Percentiles rank a stretch among this genome's conserved stretches.
Evolutionary conservation across 257 asterid species (phyloP).

Genomic region (Nicotiana attenuata): DNA sequence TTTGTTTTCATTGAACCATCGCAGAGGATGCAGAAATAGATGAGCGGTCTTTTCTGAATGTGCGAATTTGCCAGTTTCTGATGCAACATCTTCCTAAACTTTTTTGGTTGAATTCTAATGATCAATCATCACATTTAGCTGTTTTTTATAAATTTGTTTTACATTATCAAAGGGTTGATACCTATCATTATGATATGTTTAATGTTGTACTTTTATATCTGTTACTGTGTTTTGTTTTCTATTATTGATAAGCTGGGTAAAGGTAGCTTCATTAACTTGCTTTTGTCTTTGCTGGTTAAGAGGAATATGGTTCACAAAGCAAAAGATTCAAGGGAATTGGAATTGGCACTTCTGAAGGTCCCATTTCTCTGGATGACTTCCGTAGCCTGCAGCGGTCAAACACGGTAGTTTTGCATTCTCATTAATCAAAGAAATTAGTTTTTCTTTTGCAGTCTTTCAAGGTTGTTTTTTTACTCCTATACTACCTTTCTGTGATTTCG

Average conservation of each 20-base stretch:
- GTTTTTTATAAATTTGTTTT: neutral
- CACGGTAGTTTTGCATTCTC: conserved; percentile 38
- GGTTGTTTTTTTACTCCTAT: neutral
- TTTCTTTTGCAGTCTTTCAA: conserved; percentile 6
- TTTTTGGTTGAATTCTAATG: neutral
- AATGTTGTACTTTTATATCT: neutral
- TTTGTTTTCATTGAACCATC: neutral
- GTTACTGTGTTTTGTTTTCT: neutral
- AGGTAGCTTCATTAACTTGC: conserved; percentile 4
- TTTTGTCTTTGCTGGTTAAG: conserved; percentile 34
- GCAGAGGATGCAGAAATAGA: neutral
- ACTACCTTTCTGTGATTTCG: conserved; percentile 1
- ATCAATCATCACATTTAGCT: neutral
- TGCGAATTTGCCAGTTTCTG: neutral
- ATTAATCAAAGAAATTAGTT: neutral
- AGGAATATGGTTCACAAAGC: conserved; percentile 60
- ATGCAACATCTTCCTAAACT: neutral
- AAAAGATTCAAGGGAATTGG: conserved; percentile 94
- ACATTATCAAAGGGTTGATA: neutral
- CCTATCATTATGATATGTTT: neutral
- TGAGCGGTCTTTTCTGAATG: neutral
- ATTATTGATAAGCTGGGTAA: neutral
- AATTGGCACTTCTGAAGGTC: conserved; percentile 86
- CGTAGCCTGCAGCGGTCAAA: conserved; percentile 92
- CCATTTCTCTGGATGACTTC: conserved; percentile 91